Conservation (phyloP, 2,329 filamentous ascomycete species). For the Thelonectria olida region DNA sequence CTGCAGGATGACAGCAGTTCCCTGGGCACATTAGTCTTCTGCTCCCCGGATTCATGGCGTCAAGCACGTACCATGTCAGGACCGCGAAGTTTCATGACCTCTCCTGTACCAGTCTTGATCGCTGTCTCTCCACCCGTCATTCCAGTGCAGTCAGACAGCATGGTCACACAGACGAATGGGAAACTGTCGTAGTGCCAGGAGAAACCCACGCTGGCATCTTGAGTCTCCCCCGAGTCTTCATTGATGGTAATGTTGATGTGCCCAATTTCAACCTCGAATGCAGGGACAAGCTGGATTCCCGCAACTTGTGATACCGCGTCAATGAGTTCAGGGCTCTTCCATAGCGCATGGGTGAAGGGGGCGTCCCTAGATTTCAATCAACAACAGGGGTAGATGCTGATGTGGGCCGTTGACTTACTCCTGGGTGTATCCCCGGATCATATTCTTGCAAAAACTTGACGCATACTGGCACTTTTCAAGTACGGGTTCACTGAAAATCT, state of each 20-base stretch:
- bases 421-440: slow-evolving; percentile 58
- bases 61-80: no score
- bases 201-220: slow-evolving; percentile 54
- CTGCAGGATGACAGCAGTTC: slow-evolving; percentile 70
- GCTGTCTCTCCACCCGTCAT: slow-evolving; percentile 75
- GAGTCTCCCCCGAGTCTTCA: slow-evolving; percentile 48
- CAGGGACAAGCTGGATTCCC: slow-evolving; percentile 62
- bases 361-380: slow-evolving; percentile 48
- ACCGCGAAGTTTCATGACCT: no score
- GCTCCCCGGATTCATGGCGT: no score
- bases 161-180: slow-evolving; percentile 75
- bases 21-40: slow-evolving; percentile 38
- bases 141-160: slow-evolving; percentile 69
- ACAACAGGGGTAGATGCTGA: not conserved
- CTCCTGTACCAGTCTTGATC: slow-evolving; percentile 50
- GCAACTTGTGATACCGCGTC: slow-evolving; percentile 60
- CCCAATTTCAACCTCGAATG: slow-evolving; percentile 53
- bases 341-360: slow-evolving; percentile 68
- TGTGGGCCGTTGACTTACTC: slow-evolving; percentile 56
- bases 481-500: slow-evolving; percentile 66
- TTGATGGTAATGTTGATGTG: not conserved
- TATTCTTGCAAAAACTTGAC: slow-evolving; percentile 56
- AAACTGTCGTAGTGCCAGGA: slow-evolving; percentile 74
- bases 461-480: slow-evolving; percentile 65
- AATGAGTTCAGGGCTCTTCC: slow-evolving; percentile 54